Percentiles rank a stretch among this genome's conserved stretches.
Evolutionary conservation across 495 filamentous ascomycete species (phyloP).

Genomic region (Penicillium flavigenum): DNA sequence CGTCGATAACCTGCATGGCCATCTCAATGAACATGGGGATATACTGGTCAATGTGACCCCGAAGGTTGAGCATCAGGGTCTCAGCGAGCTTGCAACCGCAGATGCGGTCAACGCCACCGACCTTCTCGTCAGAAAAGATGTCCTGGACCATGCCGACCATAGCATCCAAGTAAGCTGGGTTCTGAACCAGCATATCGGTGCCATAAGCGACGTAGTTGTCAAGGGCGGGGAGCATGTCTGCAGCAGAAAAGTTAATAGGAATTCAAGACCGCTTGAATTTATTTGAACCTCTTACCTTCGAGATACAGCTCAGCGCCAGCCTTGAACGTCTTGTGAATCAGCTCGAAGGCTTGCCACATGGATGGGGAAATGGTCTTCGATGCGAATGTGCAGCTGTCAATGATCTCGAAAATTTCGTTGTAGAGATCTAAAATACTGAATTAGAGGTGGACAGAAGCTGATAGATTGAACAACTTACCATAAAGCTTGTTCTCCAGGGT

Average conservation of each 20-base stretch:
- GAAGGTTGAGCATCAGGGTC: conserved; percentile 92
- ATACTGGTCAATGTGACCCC: conserved; percentile 83
- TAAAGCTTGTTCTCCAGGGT: conserved; percentile 97
- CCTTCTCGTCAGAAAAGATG: conserved; percentile 79
- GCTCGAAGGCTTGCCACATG: conserved; percentile 98
- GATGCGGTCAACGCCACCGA: conserved; percentile 92
- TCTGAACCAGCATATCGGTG: conserved; percentile 71
- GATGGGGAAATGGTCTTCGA: conserved; percentile 91
- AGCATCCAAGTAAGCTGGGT: conserved; percentile 80
- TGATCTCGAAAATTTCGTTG: conserved; percentile 98
- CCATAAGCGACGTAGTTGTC: conserved; percentile 98
- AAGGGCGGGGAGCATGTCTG: conserved; percentile 93
- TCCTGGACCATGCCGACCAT: conserved; percentile 79
- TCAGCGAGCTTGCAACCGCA: conserved; percentile 99
- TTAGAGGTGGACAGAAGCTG: conserved; percentile 19
- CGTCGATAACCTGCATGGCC: conserved; percentile 77
- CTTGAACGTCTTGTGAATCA: conserved; percentile 96
- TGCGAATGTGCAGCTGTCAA: conserved; percentile 98
- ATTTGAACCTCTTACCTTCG: conserved; percentile 46
- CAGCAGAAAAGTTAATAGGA: not conserved
- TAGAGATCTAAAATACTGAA: conserved; percentile 61
- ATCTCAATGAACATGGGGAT: conserved; percentile 84
- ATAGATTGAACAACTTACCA: conserved; percentile 40
- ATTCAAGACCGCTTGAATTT: not conserved
- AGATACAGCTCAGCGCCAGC: conserved; percentile 93